phyloP scores from a whole-genome alignment of 2,329 filamentous ascomycete species.

The Talaromyces verruculosus region DNA sequence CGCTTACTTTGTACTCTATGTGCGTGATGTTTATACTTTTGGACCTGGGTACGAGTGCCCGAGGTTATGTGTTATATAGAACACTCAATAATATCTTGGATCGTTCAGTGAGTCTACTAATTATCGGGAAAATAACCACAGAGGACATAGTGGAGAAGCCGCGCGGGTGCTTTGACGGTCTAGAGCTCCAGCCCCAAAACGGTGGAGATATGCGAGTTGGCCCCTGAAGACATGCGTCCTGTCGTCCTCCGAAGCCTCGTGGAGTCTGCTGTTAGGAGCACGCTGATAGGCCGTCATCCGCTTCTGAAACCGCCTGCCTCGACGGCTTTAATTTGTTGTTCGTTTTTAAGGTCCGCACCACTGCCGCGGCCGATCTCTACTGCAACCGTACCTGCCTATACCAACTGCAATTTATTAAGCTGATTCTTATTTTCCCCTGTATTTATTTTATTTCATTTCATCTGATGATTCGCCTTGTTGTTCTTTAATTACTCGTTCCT shows the following conservation, averaged over 20 bases:
- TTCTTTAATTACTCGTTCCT: neutral
- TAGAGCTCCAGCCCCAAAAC: neutral
- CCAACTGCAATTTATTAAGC: neutral
- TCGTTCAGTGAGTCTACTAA: neutral
- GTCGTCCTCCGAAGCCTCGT: neutral
- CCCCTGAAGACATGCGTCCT: slow-evolving; percentile 4
- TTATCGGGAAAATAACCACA: neutral
- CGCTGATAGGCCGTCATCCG: neutral
- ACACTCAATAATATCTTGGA: slow-evolving; percentile 2
- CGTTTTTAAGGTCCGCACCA: slow-evolving; percentile 1
- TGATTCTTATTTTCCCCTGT: slow-evolving; percentile 1
- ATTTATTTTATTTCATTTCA: neutral
- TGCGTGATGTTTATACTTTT: slow-evolving; percentile 17
- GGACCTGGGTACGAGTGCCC: neutral
- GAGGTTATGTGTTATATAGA: neutral
- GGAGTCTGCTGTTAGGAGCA: neutral
- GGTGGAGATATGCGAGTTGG: slow-evolving; percentile 7
- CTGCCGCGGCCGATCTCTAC: slow-evolving; percentile 4
- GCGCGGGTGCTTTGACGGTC: neutral
- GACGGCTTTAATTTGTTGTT: slow-evolving; percentile 8
- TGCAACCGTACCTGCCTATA: neutral
- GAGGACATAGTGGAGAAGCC: neutral
- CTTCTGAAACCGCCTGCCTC: slow-evolving; percentile 5
- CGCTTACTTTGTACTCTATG: slow-evolving; percentile 20
- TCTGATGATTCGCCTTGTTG: neutral